Evolutionary conservation across 2,329 filamentous ascomycete species (phyloP).

Genomic region (Cyphellophora attinorum): DNA sequence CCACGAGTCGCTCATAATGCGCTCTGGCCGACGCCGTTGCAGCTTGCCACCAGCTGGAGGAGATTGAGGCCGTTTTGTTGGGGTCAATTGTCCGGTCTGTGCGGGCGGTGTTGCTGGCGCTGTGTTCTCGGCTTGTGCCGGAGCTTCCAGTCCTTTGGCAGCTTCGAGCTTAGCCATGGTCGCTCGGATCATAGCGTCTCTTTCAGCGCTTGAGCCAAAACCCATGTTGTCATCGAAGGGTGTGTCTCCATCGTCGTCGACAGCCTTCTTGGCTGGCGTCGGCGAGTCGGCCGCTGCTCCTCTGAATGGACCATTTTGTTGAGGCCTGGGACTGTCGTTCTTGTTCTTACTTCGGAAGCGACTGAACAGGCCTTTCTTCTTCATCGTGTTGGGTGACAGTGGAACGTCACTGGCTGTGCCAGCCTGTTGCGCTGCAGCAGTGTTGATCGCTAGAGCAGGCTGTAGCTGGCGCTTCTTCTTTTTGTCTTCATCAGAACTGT

Average conservation of each 20-base stretch:
- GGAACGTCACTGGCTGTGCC: slow-evolving; percentile 24
- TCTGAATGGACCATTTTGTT: too few relatives aligned
- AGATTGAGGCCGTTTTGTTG: slow-evolving; percentile 19
- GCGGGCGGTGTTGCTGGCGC: too few relatives aligned
- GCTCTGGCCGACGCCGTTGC: slow-evolving; percentile 35
- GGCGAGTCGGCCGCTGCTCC: slow-evolving; percentile 14
- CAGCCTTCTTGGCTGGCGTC: slow-evolving; percentile 23
- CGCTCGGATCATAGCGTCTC: slow-evolving; percentile 54
- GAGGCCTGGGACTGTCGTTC: slow-evolving; percentile 21
- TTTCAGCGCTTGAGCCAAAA: slow-evolving; percentile 34
- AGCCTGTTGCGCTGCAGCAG: slow-evolving; percentile 14
- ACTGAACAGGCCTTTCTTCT: slow-evolving; percentile 35
- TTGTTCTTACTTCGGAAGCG: slow-evolving; percentile 49
- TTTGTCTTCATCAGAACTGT: slow-evolving; percentile 47
- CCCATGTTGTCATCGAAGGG: slow-evolving; percentile 32
- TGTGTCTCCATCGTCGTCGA: slow-evolving; percentile 22
- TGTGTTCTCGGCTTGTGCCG: too few relatives aligned
- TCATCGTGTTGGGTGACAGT: slow-evolving; percentile 20
- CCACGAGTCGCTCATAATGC: slow-evolving; percentile 35
- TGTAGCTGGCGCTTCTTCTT: slow-evolving; percentile 13
- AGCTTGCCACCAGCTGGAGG: slow-evolving; percentile 28
- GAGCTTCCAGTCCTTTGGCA: slow-evolving; percentile 9
- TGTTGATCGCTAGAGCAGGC: slow-evolving; percentile 11
- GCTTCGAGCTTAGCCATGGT: slow-evolving; percentile 39
- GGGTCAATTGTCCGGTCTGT: slow-evolving; percentile 6